phyloP scores from a whole-genome alignment of 148 eudicot genomes.

The Agrostemma githago region DNA sequence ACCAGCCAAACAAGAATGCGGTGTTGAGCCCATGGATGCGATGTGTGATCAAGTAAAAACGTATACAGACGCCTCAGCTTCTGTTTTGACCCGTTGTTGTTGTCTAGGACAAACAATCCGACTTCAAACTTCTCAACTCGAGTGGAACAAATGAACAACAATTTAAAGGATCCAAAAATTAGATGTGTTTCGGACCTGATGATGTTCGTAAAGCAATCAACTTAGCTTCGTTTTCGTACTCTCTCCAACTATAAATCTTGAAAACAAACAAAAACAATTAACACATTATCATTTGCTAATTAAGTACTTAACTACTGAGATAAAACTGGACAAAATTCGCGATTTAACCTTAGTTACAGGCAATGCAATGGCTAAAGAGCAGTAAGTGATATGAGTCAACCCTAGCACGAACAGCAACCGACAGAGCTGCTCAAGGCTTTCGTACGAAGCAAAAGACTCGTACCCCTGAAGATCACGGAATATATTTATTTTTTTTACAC shows the following conservation, averaged over 20 bases:
- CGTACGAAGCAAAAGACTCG: too few species aligned
- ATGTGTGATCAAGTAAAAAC: constrained; percentile 45
- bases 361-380: too few species aligned
- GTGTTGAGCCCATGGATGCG: constrained; percentile 75
- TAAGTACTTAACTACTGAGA: too few species aligned
- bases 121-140: background rate
- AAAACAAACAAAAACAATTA: background rate
- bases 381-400: too few species aligned
- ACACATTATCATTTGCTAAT: too few species aligned
- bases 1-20: constrained; percentile 74
- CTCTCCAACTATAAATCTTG: constrained; percentile 88
- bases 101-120: constrained; percentile 13
- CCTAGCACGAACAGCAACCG: constrained; percentile 69
- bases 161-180: background rate
- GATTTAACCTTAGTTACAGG: too few species aligned
- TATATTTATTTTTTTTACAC: too few species aligned
- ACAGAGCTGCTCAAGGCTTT: constrained; percentile 81
- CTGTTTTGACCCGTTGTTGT: constrained; percentile 24
- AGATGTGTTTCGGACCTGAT: constrained; percentile 28
- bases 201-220: constrained; percentile 35
- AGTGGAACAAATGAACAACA: too few species aligned
- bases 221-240: constrained; percentile 72
- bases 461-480: too few species aligned
- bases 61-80: constrained; percentile 46
- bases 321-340: too few species aligned